Conservation (phyloP, 805 yeast genomes). For the Saturnispora zaruensis region DNA sequence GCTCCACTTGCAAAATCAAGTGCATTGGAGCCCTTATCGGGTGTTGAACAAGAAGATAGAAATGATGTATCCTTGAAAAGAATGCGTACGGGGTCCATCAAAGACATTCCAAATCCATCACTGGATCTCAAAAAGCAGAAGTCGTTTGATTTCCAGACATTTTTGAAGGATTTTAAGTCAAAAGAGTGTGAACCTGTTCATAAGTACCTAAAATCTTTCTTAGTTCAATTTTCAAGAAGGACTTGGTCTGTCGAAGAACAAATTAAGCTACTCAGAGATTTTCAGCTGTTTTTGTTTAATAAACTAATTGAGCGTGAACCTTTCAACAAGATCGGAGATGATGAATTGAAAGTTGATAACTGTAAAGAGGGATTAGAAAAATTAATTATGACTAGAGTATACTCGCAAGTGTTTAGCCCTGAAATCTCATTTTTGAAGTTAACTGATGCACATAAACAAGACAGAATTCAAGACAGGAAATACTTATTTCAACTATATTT, state of each 20-base stretch:
- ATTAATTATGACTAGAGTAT: slow-evolving; percentile 79
- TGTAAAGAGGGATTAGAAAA: slow-evolving; percentile 90
- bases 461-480: slow-evolving; percentile 57
- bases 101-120: slow-evolving; percentile 26
- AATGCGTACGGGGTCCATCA: slow-evolving; percentile 10
- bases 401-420: slow-evolving; percentile 74
- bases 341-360: slow-evolving; percentile 52
- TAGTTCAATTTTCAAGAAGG: slow-evolving; percentile 63
- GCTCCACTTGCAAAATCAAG: not conserved
- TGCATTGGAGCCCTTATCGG: not conserved
- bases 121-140: slow-evolving; percentile 21
- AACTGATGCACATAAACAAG: slow-evolving; percentile 52
- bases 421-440: slow-evolving; percentile 33
- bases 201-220: slow-evolving; percentile 74
- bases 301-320: slow-evolving; percentile 62
- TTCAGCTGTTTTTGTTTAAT: slow-evolving; percentile 59
- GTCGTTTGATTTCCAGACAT: slow-evolving; percentile 76
- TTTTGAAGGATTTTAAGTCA: slow-evolving; percentile 60
- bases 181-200: slow-evolving; percentile 84
- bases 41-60: not conserved
- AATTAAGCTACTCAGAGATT: slow-evolving; percentile 65
- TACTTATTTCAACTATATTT: slow-evolving; percentile 33
- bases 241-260: slow-evolving; percentile 74
- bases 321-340: slow-evolving; percentile 49
- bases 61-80: not conserved